Conservation (phyloP, 345 rosid genomes). For the Physaria fendleri region DNA sequence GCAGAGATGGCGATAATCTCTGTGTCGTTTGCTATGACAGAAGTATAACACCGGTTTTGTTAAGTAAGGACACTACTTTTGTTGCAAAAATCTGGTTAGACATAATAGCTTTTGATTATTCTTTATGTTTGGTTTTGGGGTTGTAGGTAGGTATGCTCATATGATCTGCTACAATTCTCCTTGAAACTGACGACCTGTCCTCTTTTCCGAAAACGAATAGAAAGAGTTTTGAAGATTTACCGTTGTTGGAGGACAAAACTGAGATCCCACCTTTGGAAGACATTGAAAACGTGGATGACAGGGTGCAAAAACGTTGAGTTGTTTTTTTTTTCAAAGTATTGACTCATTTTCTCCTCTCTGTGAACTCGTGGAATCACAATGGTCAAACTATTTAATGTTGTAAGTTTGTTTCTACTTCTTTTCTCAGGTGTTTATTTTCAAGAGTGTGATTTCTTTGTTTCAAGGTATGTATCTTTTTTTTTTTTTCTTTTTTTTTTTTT, state of each 20-base stretch:
- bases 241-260: conserved; percentile 37
- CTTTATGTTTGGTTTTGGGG: background rate
- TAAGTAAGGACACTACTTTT: conserved; percentile 44
- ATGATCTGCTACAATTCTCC: conserved; percentile 85
- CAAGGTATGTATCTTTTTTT: background rate
- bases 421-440: background rate
- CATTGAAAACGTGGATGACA: no score
- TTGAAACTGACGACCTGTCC: conserved; percentile 47
- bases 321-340: conserved; percentile 18
- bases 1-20: no score
- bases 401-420: conserved; percentile 38
- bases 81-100: conserved; percentile 1
- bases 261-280: background rate
- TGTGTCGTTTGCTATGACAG: conserved; percentile 70
- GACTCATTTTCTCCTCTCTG: conserved; percentile 15
- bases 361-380: conserved; percentile 38
- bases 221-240: conserved; percentile 54
- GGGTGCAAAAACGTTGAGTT: no score
- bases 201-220: conserved; percentile 60
- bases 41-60: conserved; percentile 69
- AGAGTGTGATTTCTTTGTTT: background rate
- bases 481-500: background rate
- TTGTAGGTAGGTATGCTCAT: conserved; percentile 85
- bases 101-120: background rate
- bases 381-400: conserved; percentile 93